Percentiles rank a stretch among this genome's conserved stretches.
Conservation (phyloP, 768 basidiomycete genomes). For the Mycena venus region DNA sequence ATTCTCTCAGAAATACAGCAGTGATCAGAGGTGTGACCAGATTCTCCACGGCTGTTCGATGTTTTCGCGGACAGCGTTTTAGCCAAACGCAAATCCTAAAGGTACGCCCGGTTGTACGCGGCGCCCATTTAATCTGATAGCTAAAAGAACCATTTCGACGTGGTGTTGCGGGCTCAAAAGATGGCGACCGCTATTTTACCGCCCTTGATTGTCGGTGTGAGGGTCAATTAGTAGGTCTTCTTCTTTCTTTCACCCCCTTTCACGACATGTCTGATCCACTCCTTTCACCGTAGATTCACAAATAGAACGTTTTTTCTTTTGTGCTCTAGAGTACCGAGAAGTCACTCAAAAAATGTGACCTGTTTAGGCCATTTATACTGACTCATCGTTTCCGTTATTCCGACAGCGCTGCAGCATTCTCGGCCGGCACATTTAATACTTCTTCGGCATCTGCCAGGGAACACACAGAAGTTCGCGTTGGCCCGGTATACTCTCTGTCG, state of each 20-base stretch:
- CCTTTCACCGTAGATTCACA: constrained; percentile 6
- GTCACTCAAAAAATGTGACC: too few relatives aligned
- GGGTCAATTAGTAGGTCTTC: neutral
- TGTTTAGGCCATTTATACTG: too few relatives aligned
- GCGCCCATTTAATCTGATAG: constrained; percentile 6
- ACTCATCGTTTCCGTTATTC: too few relatives aligned
- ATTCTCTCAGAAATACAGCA: constrained; percentile 7
- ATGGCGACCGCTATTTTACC: constrained; percentile 4
- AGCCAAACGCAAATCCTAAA: neutral
- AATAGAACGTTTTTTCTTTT: too few relatives aligned
- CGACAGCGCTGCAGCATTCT: too few relatives aligned
- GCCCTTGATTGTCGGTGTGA: neutral
- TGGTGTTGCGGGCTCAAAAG: neutral
- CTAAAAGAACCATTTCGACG: constrained; percentile 9
- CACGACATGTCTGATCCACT: constrained; percentile 1
- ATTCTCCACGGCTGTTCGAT: neutral
- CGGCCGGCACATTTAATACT: too few relatives aligned
- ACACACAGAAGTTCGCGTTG: too few relatives aligned
- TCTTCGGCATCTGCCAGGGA: too few relatives aligned
- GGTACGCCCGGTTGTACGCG: constrained; percentile 6
- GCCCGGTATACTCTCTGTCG: too few relatives aligned
- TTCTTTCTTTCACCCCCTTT: constrained; percentile 6
- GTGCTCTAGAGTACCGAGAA: too few relatives aligned
- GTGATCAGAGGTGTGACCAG: neutral
- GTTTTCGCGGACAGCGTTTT: constrained; percentile 2